Base-by-base conservation (phyloP, 257 asterid species). In the Solanum ossicruentum region DNA sequence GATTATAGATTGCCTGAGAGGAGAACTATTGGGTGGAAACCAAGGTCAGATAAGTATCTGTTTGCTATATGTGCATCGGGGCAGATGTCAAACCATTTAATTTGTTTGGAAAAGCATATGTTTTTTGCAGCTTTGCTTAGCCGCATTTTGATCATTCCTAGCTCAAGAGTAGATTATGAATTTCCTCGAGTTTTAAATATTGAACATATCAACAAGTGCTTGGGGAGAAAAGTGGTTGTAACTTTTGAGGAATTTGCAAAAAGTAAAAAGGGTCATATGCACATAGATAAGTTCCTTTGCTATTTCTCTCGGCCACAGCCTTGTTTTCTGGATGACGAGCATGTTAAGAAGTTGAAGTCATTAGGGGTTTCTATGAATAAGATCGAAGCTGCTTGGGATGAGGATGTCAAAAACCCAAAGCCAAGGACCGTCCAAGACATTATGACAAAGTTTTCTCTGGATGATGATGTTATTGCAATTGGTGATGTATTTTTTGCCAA, bases 401-500 rank as follows among this genome's bases (percentile, higher is more conserved):
- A 95, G 91, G 98, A 95, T 90, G 97, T 94, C 86, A 93, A 91
- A 92, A 93, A 93, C 54, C 99, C 99, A 39, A 92, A 84, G 58
- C 88, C 80, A 69, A 92, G 87, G 91, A 92, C 91, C 10, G 88
- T 88, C 12, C 86, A 92, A 84, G 99, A 97, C 86, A 97, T 93
- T 13, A 23, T 91, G 85, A 87, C 90, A 1, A 94, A 95, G 84
- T 94, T 95, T 84, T 88, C 95, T 77, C 91, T 94, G 1, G 88
- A 86, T 18, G 93, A 91, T 73, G 98, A 93, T 88, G 98, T 97
- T 70, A 87, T 97, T 85, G 98, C 98, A 18, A 89, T 97, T 73
- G 99, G 99, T 80, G 99, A 97, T 81, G 95, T 97, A 86, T 97
- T 94, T 91, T 97, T 97, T 88, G 98, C 99, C 84, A 94, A 97